Base-by-base conservation (phyloP, 2,329 filamentous ascomycete genomes). In the Myriosclerotinia duriaeana region DNA sequence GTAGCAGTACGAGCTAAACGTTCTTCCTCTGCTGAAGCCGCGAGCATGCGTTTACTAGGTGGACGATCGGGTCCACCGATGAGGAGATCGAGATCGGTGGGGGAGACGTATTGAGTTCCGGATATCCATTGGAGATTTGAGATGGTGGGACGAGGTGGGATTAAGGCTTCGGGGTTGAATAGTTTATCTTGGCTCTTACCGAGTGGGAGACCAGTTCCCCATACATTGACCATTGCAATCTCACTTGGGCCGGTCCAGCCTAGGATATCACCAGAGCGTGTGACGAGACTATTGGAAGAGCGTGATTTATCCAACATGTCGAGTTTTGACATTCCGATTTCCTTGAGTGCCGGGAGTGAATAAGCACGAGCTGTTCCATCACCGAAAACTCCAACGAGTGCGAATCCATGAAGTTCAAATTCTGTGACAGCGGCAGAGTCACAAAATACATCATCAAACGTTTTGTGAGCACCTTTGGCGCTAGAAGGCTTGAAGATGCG, bases 111-210 rank as follows among this genome's bases (percentile, higher is more conserved):
- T 78, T 97, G 94, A 1, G 94, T 98, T 5, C 95, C 95, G 0
- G 93, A 90, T 63, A 99, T 92, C 95, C 95, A 99, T 78, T 98
- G 93, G 48, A 99, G 79, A 74, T 96, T 97, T 26, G 91, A 96
- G 68, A 99, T 99, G 0, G 93, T 97, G 0, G 95, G 95, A 2
- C 95, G 87, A 15, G 92, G 84, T 2, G 93, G 94, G 30, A 90
- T 84, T 20, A 85, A 76, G 0, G 91, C 84, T 67, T 90, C 83
- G 0, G 91, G 88, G 75, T 98, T 97, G 78, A 91, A 86, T 3
- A 99, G 82, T 9, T 82, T 86, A 75, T 97, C 93, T n/a, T 86
- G 79, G 0, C 80, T 82, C 63, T 83, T 87, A 67, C 84, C 86
- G 69, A 91, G 79, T 38, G 81, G 78, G 68, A 87, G 82, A 5